Base-by-base conservation (phyloP, 116 monocot genomes). In the Cymodocea nodosa region DNA sequence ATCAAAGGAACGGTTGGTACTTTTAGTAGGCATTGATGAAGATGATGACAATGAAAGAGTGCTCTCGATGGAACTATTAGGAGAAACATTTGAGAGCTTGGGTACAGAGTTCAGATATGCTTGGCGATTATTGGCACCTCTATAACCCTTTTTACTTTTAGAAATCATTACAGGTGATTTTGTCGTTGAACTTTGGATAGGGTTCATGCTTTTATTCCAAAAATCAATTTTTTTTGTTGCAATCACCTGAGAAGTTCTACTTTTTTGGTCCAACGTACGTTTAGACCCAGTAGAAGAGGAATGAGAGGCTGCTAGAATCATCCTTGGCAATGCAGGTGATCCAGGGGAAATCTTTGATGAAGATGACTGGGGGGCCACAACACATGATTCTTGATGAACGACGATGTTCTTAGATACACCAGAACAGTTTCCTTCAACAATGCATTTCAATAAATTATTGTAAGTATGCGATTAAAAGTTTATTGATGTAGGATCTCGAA, bases 51-150 rank as follows among this genome's bases (percentile, higher is more conserved):
- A 72, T 17, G 84, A 86, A 34, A 69, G 64, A 30, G 75, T 5
- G 49, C 82, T 90, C 52, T 87, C 85, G 12, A 83, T 30, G 6
- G 90, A 95, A 77, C 90, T 83, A 35, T 36, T 71, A 7, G 90
- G 84, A 51, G 85, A 87, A 52, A 71, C 56, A 23, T 17, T 17
- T 53, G 78, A 68, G 6, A 79, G 52, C 44, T 68, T 76, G 62
- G 65, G 40, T 62, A 65, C 52, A 51, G 78, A 72, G 5, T 66
- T 80, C 30, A 62, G 50, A 51, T 15, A 35, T 12, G 50, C 59
- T 64, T 51, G 66, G 40, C 30, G 64, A 58, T 35, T 34, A 49
- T 0, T 67, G 9, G 13, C 13, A 23, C 51, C 59, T 57, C 62
- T 68, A 35, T 36, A 16, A 15, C 22, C 74, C 50, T 23, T 35